These are phyloP conservation scores for Silybum marianum DNA, from an alignment of 129 eudicot species.

Conservation along the genomic window DNA sequence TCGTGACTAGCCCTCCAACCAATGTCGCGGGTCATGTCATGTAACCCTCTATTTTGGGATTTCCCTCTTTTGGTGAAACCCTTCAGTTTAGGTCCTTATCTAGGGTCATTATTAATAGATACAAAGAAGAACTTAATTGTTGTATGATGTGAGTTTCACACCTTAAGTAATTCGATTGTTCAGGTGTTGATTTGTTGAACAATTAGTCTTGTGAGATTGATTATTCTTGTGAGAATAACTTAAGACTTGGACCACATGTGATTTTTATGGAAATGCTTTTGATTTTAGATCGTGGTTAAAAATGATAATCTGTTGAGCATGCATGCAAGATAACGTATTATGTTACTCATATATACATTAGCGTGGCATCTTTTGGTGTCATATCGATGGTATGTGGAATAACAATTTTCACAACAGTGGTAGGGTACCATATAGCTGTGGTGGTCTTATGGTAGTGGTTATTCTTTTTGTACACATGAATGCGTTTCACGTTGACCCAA, in stretches of 20 bases:
- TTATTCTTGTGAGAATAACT: too few species aligned
- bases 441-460: background rate
- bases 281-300: background rate
- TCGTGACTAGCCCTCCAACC: too few species aligned
- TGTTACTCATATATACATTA: too few species aligned
- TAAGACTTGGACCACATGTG: too few species aligned
- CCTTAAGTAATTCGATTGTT: background rate
- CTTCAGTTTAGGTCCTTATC: background rate
- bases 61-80: background rate
- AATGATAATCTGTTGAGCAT: too few species aligned
- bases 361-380: too few species aligned
- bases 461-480: background rate
- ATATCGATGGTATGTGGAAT: too few species aligned
- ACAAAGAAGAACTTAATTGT: too few species aligned
- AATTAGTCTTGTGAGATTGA: background rate
- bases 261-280: background rate
- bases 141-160: background rate
- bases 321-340: too few species aligned
- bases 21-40: too few species aligned
- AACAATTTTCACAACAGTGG: background rate
- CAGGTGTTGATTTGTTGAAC: too few species aligned
- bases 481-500: background rate
- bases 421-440: background rate
- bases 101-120: background rate
- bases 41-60: background rate